Conservation (phyloP, 352 stramenopile species). For the Phytophthora pluvialis region DNA sequence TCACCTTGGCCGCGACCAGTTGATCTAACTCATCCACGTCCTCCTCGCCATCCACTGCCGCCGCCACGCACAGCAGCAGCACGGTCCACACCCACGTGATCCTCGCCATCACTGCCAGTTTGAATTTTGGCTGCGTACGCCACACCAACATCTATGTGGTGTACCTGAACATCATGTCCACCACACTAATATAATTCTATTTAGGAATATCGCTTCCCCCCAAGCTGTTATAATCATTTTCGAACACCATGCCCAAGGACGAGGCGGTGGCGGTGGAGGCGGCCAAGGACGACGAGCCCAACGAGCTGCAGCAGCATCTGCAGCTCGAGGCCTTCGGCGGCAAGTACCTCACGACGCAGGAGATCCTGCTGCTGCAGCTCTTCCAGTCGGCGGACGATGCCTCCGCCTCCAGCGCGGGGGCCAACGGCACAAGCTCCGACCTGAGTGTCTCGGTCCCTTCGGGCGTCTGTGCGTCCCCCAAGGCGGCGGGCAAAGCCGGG, state of each 20-base stretch:
- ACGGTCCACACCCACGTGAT: neutral
- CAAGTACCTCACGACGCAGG: constrained; percentile 82
- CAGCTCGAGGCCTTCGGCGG: constrained; percentile 72
- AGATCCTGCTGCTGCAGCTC: constrained; percentile 76
- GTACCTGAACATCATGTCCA: too few species aligned
- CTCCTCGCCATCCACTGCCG: neutral
- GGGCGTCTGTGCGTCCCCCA: constrained; percentile 20
- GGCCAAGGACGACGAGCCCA: constrained; percentile 58
- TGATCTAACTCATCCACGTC: constrained; percentile 4
- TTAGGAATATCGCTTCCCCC: neutral
- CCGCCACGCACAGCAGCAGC: constrained; percentile 15
- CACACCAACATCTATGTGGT: neutral
- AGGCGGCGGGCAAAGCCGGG: neutral
- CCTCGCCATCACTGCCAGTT: neutral
- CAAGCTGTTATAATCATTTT: neutral
- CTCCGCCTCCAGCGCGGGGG: constrained; percentile 1
- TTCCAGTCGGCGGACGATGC: constrained; percentile 50
- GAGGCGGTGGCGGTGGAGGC: constrained; percentile 23
- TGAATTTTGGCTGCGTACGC: neutral
- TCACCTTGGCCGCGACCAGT: neutral
- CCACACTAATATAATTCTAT: neutral
- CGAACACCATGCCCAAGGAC: constrained; percentile 35
- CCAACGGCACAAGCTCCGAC: constrained; percentile 8
- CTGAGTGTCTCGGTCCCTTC: constrained; percentile 21
- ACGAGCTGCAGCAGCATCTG: constrained; percentile 75